Evolutionary conservation across 306 rosid species (phyloP).

Genomic region (Castanea sativa): DNA sequence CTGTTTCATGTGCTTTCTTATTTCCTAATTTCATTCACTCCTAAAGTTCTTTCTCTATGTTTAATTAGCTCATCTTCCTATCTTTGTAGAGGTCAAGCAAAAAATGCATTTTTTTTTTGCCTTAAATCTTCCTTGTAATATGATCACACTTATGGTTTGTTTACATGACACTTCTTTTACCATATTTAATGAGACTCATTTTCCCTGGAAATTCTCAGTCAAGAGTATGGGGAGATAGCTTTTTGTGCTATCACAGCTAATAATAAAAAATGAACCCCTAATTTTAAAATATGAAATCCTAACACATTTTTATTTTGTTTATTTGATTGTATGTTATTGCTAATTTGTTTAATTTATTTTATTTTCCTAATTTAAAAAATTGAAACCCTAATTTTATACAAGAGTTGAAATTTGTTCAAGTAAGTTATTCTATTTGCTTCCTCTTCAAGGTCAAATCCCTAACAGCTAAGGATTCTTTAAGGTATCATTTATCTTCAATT

Average conservation of each 20-base stretch:
- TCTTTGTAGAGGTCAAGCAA: neutral
- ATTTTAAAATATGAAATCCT: too few species aligned
- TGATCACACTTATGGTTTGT: constrained; percentile 6
- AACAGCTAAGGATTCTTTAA: too few species aligned
- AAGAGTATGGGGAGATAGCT: constrained; percentile 89
- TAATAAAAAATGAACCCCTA: constrained; percentile 43
- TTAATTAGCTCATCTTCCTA: neutral
- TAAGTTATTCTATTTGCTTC: too few species aligned
- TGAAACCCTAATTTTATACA: too few species aligned
- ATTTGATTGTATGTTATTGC: too few species aligned
- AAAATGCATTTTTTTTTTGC: neutral
- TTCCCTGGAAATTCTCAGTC: constrained; percentile 46
- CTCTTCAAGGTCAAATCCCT: too few species aligned
- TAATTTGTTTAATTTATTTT: too few species aligned
- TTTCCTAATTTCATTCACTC: neutral
- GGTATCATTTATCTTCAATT: too few species aligned
- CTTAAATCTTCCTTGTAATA: constrained; percentile 7
- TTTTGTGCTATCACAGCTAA: constrained; percentile 93
- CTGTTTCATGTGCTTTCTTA: neutral
- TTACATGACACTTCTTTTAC: neutral
- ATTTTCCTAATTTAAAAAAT: too few species aligned
- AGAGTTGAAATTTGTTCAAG: too few species aligned
- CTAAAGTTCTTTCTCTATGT: neutral
- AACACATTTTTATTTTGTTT: too few species aligned
- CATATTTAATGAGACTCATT: constrained; percentile 12